Evolutionary conservation across 2,329 filamentous ascomycete genomes (phyloP).

Genomic region (Epichloe festucae): DNA sequence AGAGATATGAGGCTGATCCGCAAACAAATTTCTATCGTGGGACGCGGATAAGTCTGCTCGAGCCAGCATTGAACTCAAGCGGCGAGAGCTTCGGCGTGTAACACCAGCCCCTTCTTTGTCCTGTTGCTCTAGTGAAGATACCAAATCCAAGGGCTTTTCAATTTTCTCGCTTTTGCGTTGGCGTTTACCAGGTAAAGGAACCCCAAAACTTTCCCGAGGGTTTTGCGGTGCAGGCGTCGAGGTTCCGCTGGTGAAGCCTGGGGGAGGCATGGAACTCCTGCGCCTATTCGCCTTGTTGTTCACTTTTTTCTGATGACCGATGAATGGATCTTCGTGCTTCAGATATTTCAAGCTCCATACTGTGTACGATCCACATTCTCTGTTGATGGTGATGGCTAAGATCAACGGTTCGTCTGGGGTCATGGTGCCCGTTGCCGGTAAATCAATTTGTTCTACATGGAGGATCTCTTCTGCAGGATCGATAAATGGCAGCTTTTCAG

Average conservation of each 20-base stretch:
- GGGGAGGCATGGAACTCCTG: slow-evolving; percentile 54
- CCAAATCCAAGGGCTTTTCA: slow-evolving; percentile 47
- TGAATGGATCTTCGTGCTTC: slow-evolving; percentile 47
- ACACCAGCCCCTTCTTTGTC: slow-evolving; percentile 43
- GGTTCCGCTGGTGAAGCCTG: slow-evolving; percentile 57
- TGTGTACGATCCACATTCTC: slow-evolving; percentile 62
- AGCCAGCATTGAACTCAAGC: slow-evolving; percentile 84
- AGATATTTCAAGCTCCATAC: slow-evolving; percentile 77
- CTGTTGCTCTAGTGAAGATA: slow-evolving; percentile 54
- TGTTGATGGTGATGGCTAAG: slow-evolving; percentile 70
- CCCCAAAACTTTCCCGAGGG: slow-evolving; percentile 66
- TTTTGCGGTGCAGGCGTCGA: slow-evolving; percentile 63
- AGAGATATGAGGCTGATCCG: slow-evolving; percentile 43
- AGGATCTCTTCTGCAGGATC: slow-evolving; percentile 71
- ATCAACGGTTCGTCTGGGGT: slow-evolving; percentile 41
- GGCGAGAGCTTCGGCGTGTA: slow-evolving; percentile 50
- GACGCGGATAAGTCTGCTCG: slow-evolving; percentile 76
- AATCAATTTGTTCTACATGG: slow-evolving; percentile 59
- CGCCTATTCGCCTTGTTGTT: slow-evolving; percentile 37
- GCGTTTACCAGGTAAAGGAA: slow-evolving; percentile 39
- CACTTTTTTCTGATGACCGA: slow-evolving; percentile 33
- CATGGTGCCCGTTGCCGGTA: slow-evolving; percentile 31
- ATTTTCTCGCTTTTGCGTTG: slow-evolving; percentile 37
- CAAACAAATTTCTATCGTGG: slow-evolving; percentile 68
- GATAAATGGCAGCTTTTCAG: slow-evolving; percentile 42